Conservation (phyloP, 352 stramenopile species). For the Phytophthora foliorum region DNA sequence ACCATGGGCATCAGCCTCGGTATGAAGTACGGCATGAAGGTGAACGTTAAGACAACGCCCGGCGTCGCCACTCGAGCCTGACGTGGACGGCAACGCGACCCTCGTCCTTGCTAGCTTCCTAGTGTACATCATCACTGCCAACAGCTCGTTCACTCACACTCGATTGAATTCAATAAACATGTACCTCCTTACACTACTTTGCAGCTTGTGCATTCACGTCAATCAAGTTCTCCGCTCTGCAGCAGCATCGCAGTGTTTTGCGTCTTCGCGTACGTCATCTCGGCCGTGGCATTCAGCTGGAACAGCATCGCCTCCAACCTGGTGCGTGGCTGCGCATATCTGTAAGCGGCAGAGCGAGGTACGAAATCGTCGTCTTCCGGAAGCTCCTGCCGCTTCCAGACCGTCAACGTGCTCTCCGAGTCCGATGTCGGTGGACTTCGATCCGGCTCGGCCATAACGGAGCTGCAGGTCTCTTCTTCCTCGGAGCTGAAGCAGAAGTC, state of each 20-base stretch:
- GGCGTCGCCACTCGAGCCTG: conserved; percentile 27
- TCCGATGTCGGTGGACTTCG: conserved; percentile 25
- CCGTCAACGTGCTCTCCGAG: conserved; percentile 25
- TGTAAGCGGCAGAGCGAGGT: background rate
- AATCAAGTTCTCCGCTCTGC: conserved; percentile 30
- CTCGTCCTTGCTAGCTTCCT: background rate
- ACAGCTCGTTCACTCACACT: background rate
- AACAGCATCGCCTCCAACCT: conserved; percentile 29
- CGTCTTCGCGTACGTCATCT: conserved; percentile 29
- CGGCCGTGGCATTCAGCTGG: conserved; percentile 28
- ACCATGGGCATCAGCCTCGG: conserved; percentile 59
- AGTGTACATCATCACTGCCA: background rate
- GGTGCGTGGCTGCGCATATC: background rate
- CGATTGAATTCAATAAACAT: background rate
- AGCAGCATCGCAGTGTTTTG: conserved; percentile 26
- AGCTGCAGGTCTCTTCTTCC: conserved; percentile 32
- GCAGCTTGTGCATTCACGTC: background rate
- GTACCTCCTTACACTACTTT: background rate
- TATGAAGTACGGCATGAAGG: conserved; percentile 55
- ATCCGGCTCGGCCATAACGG: conserved; percentile 26
- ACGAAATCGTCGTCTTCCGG: conserved; percentile 34
- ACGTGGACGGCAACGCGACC: background rate
- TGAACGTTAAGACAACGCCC: conserved; percentile 29
- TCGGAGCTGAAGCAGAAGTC: conserved; percentile 41
- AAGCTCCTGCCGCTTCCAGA: conserved; percentile 9